phyloP scores from a whole-genome alignment of 768 basidiomycete genomes.

The Russula griseocarnosa region DNA sequence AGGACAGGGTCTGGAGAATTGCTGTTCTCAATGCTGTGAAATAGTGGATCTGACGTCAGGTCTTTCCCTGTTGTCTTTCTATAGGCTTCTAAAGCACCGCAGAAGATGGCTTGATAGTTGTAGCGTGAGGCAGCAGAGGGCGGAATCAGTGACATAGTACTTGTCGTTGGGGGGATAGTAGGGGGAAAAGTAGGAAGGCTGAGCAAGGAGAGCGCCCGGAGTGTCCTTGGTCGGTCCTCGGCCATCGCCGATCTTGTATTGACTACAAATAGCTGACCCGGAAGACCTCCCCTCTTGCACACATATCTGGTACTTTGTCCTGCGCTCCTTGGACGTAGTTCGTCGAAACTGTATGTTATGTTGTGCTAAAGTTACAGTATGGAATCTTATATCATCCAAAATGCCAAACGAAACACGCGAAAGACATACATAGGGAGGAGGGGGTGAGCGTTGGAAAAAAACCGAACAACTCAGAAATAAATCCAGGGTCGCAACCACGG shows the following conservation, averaged over 20 bases:
- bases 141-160: background rate
- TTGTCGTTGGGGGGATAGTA: background rate
- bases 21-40: background rate
- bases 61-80: background rate
- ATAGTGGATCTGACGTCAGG: background rate
- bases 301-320: no score
- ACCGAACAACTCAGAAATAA: background rate
- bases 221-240: no score
- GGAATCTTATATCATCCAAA: background rate
- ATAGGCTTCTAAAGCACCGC: background rate
- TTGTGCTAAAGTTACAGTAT: conserved; percentile 1
- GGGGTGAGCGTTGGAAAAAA: background rate
- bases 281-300: no score
- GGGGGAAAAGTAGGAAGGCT: no score
- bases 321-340: no score
- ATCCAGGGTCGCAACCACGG: background rate
- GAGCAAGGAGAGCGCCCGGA: no score
- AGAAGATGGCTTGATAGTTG: background rate
- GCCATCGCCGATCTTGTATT: no score
- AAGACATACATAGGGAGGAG: background rate
- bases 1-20: background rate
- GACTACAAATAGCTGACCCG: no score
- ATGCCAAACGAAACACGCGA: background rate
- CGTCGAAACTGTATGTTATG: no score
- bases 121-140: background rate